A percentile compares a stretch with the other conserved stretches of the same genome.
These are phyloP conservation scores for Neopestalotiopsis sp. DNA, from an alignment of 2,329 filamentous ascomycete species.

Conservation along the genomic window DNA sequence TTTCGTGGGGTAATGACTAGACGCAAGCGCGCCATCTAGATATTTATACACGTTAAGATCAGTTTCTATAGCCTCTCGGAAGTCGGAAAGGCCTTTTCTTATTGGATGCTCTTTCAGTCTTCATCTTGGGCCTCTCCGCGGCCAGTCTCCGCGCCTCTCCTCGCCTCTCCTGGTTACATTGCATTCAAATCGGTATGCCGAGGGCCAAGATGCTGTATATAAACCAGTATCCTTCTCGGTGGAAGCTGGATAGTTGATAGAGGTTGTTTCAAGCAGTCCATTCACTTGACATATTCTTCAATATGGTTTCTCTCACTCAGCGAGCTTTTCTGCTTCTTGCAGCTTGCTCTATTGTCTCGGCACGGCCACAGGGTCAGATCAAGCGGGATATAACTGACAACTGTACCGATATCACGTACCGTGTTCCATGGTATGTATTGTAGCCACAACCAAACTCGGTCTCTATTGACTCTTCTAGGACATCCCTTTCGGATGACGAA, in stretches of 20 bases:
- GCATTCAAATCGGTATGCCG: not conserved
- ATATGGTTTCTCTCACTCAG: slow-evolving; percentile 3
- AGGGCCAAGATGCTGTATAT: not conserved
- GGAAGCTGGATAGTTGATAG: not conserved
- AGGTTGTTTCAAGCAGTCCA: not conserved
- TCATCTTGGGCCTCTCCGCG: not conserved
- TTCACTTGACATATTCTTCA: not conserved
- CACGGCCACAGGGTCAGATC: not conserved
- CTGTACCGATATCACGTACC: slow-evolving; percentile 9
- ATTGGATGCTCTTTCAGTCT: not conserved
- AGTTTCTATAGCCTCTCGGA: not conserved
- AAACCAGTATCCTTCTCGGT: not conserved
- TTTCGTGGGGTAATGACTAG: not conserved
- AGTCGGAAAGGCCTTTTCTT: not conserved
- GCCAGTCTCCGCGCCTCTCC: not conserved
- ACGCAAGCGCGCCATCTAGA: not conserved
- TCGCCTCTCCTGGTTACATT: not conserved
- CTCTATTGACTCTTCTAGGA: not conserved
- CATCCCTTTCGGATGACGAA: slow-evolving; percentile 9
- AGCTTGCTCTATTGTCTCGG: not conserved
- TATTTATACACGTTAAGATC: not conserved
- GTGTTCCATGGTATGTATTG: not conserved
- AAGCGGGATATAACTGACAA: slow-evolving; percentile 9
- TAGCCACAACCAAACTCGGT: too few species aligned
- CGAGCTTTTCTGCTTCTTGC: slow-evolving; percentile 9